phyloP scores from a whole-genome alignment of 139 green algal genomes.

The Zygnema cylindricum region DNA sequence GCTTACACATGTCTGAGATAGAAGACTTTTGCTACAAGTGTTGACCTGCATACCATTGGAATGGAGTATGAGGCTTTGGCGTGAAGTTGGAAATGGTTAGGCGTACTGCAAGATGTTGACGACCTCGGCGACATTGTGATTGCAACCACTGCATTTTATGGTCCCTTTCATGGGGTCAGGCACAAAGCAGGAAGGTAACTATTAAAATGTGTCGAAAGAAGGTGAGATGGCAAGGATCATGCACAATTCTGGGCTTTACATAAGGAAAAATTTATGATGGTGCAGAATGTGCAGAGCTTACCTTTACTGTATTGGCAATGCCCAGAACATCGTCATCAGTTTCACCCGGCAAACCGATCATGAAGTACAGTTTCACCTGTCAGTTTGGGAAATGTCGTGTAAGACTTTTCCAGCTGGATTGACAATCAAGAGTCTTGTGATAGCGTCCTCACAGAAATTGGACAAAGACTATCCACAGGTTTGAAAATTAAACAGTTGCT shows the following conservation, averaged over 20 bases:
- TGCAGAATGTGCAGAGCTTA: neutral
- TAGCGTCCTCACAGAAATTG: no score
- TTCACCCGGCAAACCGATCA: constrained; percentile 79
- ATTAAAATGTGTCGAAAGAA: neutral
- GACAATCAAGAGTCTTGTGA: no score
- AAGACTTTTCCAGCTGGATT: no score
- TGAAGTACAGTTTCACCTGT: constrained; percentile 78
- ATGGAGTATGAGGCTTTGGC: constrained; percentile 83
- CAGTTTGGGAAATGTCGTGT: no score
- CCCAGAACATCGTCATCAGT: constrained; percentile 81
- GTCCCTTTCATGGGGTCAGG: neutral
- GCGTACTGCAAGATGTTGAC: constrained; percentile 66
- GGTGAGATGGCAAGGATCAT: neutral
- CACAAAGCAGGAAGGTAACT: neutral
- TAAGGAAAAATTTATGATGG: neutral
- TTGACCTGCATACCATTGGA: constrained; percentile 73
- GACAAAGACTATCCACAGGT: no score
- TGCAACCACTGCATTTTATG: constrained; percentile 75
- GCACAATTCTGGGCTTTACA: neutral
- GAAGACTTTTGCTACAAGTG: no score
- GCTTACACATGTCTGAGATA: no score
- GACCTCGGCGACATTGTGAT: constrained; percentile 65
- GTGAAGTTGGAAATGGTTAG: constrained; percentile 84
- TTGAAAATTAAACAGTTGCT: no score
- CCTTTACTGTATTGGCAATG: constrained; percentile 74